These are phyloP conservation scores for Chaetomium globosum DNA, from an alignment of 2,329 filamentous ascomycete genomes.

Conservation along the genomic window DNA sequence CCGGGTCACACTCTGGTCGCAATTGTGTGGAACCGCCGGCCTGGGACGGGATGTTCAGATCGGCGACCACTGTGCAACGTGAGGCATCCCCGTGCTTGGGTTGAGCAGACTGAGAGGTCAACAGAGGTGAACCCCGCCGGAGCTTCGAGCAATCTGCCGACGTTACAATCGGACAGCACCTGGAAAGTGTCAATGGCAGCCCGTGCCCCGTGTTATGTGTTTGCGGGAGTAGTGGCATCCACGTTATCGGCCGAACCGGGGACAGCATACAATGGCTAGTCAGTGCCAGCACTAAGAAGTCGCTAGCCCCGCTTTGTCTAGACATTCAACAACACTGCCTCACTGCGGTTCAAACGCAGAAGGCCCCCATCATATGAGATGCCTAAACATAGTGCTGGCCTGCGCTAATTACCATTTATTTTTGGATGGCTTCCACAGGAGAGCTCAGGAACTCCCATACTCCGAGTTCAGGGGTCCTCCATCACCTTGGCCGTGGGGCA, in stretches of 20 bases:
- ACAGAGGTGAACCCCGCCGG: background rate
- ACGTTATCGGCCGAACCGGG: background rate
- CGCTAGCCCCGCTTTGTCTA: background rate
- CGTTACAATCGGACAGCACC: background rate
- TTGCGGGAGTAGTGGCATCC: background rate
- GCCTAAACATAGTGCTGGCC: background rate
- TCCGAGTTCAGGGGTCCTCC: background rate
- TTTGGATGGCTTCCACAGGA: too few relatives aligned
- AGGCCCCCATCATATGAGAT: background rate
- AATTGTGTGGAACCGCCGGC: background rate
- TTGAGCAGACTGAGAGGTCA: background rate
- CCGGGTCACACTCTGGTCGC: background rate
- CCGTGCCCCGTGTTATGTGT: background rate
- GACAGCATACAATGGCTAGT: background rate
- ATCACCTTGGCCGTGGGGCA: background rate
- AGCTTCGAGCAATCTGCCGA: background rate
- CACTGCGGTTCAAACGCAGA: background rate
- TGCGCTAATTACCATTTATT: too few relatives aligned
- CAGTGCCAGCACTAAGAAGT: background rate
- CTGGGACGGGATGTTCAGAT: slow-evolving; percentile 6
- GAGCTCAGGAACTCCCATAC: background rate
- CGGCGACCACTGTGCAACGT: background rate
- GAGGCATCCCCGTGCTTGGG: background rate
- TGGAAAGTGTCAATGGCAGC: background rate
- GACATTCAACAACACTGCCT: background rate